Base-by-base conservation (phyloP, 495 filamentous ascomycete genomes). In the Lasiosphaeris hirsuta region DNA sequence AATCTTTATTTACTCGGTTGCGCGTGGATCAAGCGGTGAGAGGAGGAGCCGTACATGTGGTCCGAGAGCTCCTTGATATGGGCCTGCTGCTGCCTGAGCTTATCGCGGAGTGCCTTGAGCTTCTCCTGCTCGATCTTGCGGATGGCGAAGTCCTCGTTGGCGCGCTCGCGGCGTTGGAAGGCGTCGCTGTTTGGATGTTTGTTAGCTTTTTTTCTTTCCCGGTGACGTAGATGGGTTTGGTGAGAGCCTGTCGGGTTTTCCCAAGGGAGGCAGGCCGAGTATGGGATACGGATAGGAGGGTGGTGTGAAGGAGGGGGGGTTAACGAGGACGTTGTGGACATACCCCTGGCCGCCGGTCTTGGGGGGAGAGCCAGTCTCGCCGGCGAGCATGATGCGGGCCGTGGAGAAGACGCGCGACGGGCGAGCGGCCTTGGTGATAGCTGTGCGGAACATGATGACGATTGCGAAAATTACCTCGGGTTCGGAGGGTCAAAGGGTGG, bases 121-220 rank as follows among this genome's bases (percentile, higher is more conserved):
- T 96, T 96, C 75, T 88, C 82, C 71, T 83, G 78, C 82, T 99
- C 94, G 65, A 88, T 85, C 78, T 89, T 77, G 51, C 82, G 78
- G 74, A 99, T 89, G 77, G 89, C 87, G 60, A 81, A 81, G 68
- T 89, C 85, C 76, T 99, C 94, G 69, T 79, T 80, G 58, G 93
- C 93, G 60, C 85, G 85, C 76, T 99, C 94, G 63, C 94, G 90
- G 70, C 86, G 85, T 69, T 87, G 87, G 83, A 96, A 99, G 49
- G 87, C 80, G 70, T 99, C 94, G 58, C 92, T 93, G 59, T 63
- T 49, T 40, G 49, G 7, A 18, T 4, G 49, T 39, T 23, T 39
- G 49, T 18, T 14, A 10, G 23, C 23, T 30, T 30, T 30, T 5
- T 5, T 30, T 30, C 23, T 5, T 30, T 2, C 5, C 23, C 23